Base-by-base conservation (phyloP, 164 flowering plant species). In the Chloranthus sessilifolius region DNA sequence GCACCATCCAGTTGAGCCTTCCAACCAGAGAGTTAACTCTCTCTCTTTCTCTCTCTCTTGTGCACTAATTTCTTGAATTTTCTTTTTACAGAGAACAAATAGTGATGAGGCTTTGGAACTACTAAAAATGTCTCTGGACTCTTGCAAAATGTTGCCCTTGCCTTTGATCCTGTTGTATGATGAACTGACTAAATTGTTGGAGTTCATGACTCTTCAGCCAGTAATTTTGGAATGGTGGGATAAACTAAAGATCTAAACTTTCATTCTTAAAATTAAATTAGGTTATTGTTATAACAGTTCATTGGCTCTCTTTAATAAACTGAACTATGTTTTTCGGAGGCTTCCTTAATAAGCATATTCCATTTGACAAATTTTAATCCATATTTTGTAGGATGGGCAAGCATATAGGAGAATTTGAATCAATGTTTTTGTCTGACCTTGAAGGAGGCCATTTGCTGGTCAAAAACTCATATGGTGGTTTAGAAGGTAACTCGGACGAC, bases 31-130 rank as follows among this genome's bases (percentile, higher is more conserved):
- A n/a, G n/a, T n/a, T n/a, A n/a, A n/a, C n/a, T n/a, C n/a, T n/a
- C n/a, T n/a, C n/a, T n/a, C n/a, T n/a, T n/a, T n/a, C n/a, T n/a
- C n/a, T n/a, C n/a, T n/a, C n/a, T n/a, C n/a, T 15, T 41, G 44
- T 19, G 2, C 7, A 15, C 22, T 2, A 12, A 41, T 41, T 48
- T 48, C 36, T 14, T 45, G 16, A 10, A 12, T 30, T 31, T 45
- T 52, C 43, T n/a, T 58, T 47, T 50, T 43, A 9, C 77, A 85
- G 91, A 78, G 71, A 69, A 63, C 80, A 46, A 79, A 75, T 36
- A 42, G 55, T 50, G 83, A 78, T 56, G 96, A 88, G 66, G 82
- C 85, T 42, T 36, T 85, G 68, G 95, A 88, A 67, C 81, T 88
- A 47, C 58, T 88, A 64, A 70, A 71, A 66, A 58, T 66, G 37